Evolutionary conservation across 768 basidiomycete species (phyloP).

Genomic region (Russula dissimulans): DNA sequence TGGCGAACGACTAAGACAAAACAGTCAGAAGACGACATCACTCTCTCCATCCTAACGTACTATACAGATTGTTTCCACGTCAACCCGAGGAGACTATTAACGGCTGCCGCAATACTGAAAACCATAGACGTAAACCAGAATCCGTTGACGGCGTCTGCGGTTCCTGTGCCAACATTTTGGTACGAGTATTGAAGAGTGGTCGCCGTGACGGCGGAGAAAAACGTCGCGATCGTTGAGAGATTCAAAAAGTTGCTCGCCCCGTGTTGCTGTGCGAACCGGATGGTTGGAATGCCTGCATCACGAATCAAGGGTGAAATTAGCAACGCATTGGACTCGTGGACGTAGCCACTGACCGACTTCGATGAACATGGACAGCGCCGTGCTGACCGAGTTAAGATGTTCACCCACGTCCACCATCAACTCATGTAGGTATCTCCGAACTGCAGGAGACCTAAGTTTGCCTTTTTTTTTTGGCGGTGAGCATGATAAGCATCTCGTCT

Average conservation of each 20-base stretch:
- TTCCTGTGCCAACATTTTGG: conserved; percentile 30
- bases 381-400: conserved; percentile 58
- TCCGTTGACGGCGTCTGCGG: conserved; percentile 50
- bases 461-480: conserved; percentile 29
- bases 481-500: background rate
- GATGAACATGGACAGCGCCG: conserved; percentile 60
- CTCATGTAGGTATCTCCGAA: conserved; percentile 67
- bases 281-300: conserved; percentile 56
- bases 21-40: background rate
- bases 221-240: conserved; percentile 67
- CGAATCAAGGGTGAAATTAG: background rate
- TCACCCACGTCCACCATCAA: conserved; percentile 63
- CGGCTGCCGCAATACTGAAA: conserved; percentile 74
- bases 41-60: conserved; percentile 34
- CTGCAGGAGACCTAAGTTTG: conserved; percentile 64
- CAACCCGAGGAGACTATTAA: conserved; percentile 63
- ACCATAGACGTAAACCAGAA: conserved; percentile 73
- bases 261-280: conserved; percentile 68
- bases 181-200: conserved; percentile 67
- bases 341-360: conserved; percentile 50
- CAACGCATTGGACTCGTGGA: conserved; percentile 2
- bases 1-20: conserved; percentile 51
- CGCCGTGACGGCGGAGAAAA: conserved; percentile 68
- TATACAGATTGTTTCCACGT: conserved; percentile 82
- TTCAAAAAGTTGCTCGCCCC: conserved; percentile 64